Evolutionary conservation across 768 basidiomycete species (phyloP).

Genomic region (Agaricus sinodeliciosus): DNA sequence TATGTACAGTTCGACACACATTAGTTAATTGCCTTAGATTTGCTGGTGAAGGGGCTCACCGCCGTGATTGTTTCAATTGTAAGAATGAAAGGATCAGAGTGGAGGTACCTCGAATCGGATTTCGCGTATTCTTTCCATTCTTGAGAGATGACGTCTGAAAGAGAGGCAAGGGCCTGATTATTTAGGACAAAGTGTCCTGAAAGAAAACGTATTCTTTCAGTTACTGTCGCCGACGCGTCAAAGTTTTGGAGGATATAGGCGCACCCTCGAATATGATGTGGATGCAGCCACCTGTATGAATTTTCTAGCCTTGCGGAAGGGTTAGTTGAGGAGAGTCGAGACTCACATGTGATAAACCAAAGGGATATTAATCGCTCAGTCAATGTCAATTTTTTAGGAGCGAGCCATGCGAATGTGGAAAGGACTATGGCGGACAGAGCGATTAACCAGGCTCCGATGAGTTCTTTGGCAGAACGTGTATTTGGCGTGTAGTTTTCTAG

Average conservation of each 20-base stretch:
- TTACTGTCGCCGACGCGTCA: background rate
- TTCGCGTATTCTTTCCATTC: slow-evolving; percentile 14
- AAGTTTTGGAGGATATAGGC: background rate
- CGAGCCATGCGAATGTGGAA: slow-evolving; percentile 4
- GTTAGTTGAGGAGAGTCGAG: too few species aligned
- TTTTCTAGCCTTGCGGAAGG: background rate
- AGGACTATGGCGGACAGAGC: background rate
- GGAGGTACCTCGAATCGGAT: slow-evolving; percentile 12
- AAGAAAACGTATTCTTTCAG: background rate
- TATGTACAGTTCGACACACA: background rate
- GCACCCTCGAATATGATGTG: slow-evolving; percentile 12
- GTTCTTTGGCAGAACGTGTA: slow-evolving; percentile 4
- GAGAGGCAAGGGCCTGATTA: slow-evolving; percentile 5
- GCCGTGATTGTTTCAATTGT: slow-evolving; percentile 8
- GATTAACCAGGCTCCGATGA: slow-evolving; percentile 9
- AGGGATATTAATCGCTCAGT: slow-evolving; percentile 7
- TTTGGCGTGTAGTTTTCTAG: slow-evolving; percentile 6
- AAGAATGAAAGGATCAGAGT: slow-evolving; percentile 9
- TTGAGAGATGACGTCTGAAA: slow-evolving; percentile 10
- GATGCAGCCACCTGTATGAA: slow-evolving; percentile 9
- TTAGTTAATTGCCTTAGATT: background rate
- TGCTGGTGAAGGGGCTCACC: background rate
- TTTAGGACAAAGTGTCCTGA: slow-evolving; percentile 11
- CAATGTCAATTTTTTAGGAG: slow-evolving; percentile 4
- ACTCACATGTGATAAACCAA: slow-evolving; percentile 10